Percentiles rank a stretch among this genome's conserved stretches.
These are phyloP conservation scores for Cyberlindnera euphorbiiphila DNA, from an alignment of 805 yeast genomes.

Conservation along the genomic window DNA sequence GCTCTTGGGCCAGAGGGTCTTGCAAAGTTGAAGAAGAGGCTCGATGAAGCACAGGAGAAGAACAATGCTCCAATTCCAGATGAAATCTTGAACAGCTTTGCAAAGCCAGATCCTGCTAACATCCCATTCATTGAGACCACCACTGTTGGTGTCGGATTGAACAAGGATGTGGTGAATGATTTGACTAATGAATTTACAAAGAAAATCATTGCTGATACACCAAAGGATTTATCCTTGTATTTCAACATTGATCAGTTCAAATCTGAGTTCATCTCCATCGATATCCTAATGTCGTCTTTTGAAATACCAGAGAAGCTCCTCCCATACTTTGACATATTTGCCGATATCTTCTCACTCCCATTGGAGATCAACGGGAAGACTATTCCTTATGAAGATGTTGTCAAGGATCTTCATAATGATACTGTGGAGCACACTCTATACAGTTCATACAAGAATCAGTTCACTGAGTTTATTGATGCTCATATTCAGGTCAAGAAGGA, in stretches of 20 bases:
- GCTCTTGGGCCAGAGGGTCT: conserved; percentile 61
- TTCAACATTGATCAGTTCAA: conserved; percentile 76
- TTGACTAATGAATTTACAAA: conserved; percentile 28
- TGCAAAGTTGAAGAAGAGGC: conserved; percentile 41
- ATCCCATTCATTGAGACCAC: conserved; percentile 69
- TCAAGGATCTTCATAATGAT: conserved; percentile 67
- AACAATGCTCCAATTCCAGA: conserved; percentile 81
- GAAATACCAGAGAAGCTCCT: conserved; percentile 48
- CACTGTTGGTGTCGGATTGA: conserved; percentile 57
- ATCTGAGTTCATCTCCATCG: conserved; percentile 74
- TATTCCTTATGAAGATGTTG: conserved; percentile 72
- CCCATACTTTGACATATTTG: conserved; percentile 62
- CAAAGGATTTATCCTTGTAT: conserved; percentile 56
- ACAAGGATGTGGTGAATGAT: conserved; percentile 34
- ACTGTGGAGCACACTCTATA: conserved; percentile 57
- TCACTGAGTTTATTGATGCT: conserved; percentile 63
- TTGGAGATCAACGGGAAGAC: conserved; percentile 56
- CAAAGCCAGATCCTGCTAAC: conserved; percentile 68
- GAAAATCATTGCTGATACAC: conserved; percentile 30
- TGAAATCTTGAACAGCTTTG: conserved; percentile 55
- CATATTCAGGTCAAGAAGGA: conserved; percentile 55
- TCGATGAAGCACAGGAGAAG: conserved; percentile 58
- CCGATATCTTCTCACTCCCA: conserved; percentile 70
- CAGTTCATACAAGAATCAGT: conserved; percentile 54
- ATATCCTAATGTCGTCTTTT: conserved; percentile 55